Base-by-base conservation (phyloP, 345 rosid genomes). In the Ailanthus altissimus region DNA sequence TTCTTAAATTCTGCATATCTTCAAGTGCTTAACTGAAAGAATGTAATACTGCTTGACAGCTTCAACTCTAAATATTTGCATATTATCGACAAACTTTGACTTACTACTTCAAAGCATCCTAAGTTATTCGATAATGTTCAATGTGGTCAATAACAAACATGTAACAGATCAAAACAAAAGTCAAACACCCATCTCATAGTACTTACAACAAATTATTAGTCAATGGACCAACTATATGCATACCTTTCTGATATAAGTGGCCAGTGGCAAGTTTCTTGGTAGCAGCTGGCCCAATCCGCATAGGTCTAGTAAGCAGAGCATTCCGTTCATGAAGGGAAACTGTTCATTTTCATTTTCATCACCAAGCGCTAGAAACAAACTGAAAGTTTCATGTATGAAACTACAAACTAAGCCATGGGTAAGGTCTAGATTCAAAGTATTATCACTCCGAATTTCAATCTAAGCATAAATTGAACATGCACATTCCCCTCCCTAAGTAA, bases 251-350 rank as follows among this genome's bases (percentile, higher is more conserved):
- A 78, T 64, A 92, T 66, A 90, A 93, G 81, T 90, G 94, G 69
- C 82, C 83, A 54, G 82, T 65, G 16, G 75, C 78, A 72, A 93
- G 88, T 78, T 91, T 96, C 85, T 96, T 96, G 49, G 86, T 90
- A 66, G 98, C 90, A 81, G 98, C 98, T 1, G 97, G 94, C 21
- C 98, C 99, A 81, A 89, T 89, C 66, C 98, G 89, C 99, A 96
- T 93, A 21, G 97, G 93, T 85, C 99, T 91, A 2, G 91, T 85
- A 14, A 91, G 72, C 97, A 93, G 70, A 80, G 87, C 40, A 84
- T 85, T 49, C 99, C 99, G 42, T 85, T 86, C 97, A 96, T 93
- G 56, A 98, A 94, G 49, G 90, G 94, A 45, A 81, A 28, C 76
- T 96, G 98, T 65, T 96, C 98, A 70, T 28, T n/a, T n/a, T n/a